A percentile compares a stretch with the other conserved stretches of the same genome.
These are phyloP conservation scores for Penicillium decumbens DNA, from an alignment of 2,329 filamentous ascomycete species.

Conservation along the genomic window DNA sequence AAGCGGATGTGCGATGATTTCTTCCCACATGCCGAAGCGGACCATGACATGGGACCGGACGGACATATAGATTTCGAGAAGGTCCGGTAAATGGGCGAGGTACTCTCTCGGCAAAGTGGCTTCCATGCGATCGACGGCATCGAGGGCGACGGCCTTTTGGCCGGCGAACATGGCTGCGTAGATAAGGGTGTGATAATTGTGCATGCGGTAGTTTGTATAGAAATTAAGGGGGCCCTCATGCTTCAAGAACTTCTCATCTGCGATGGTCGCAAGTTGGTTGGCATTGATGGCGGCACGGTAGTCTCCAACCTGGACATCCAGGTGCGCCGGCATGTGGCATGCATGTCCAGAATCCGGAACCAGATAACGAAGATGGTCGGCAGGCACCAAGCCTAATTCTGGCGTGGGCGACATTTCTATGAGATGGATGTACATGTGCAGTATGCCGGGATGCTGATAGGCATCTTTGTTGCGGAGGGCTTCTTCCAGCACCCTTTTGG, in stretches of 20 bases:
- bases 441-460: slow-evolving; percentile 60
- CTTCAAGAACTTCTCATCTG: slow-evolving; percentile 63
- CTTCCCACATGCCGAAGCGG: slow-evolving; percentile 68
- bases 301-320: slow-evolving; percentile 69
- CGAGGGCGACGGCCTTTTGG: slow-evolving; percentile 57
- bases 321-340: slow-evolving; percentile 71
- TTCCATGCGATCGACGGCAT: slow-evolving; percentile 58
- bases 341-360: slow-evolving; percentile 67
- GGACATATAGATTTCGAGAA: slow-evolving; percentile 66
- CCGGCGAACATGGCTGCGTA: slow-evolving; percentile 77
- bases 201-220: slow-evolving; percentile 70
- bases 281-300: slow-evolving; percentile 63
- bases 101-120: slow-evolving; percentile 59
- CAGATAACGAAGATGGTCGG: slow-evolving; percentile 59
- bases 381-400: slow-evolving; percentile 57
- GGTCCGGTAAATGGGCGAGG: slow-evolving; percentile 73
- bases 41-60: slow-evolving; percentile 66
- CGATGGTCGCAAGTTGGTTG: slow-evolving; percentile 62
- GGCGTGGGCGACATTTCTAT: slow-evolving; percentile 71
- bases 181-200: slow-evolving; percentile 70
- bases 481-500: slow-evolving; percentile 55
- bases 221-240: slow-evolving; percentile 61
- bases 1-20: slow-evolving; percentile 55
- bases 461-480: slow-evolving; percentile 51
- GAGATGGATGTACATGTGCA: slow-evolving; percentile 72